Percentiles rank a stretch among this genome's conserved stretches.
Evolutionary conservation across 257 asterid species (phyloP).

Genomic region (Voacanga thouarsii): DNA sequence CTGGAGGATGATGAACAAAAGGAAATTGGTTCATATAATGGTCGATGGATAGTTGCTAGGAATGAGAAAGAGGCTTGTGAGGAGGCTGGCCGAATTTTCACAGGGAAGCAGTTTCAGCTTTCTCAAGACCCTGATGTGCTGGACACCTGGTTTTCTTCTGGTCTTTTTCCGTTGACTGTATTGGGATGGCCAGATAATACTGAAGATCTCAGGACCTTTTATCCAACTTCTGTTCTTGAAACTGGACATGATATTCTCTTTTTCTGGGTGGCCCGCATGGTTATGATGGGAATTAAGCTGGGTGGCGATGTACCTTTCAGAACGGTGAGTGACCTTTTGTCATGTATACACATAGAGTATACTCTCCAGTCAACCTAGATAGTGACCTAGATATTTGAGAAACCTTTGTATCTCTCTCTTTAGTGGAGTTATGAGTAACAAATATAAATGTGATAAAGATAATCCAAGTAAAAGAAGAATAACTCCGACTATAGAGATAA

Average conservation of each 20-base stretch:
- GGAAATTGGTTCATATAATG: slow-evolving; percentile 59
- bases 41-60: slow-evolving; percentile 88
- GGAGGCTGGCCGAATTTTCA: slow-evolving; percentile 56
- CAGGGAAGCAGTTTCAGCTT: slow-evolving; percentile 62
- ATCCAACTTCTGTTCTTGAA: slow-evolving; percentile 90
- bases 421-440: background rate
- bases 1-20: slow-evolving; percentile 67
- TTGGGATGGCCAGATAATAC: slow-evolving; percentile 96
- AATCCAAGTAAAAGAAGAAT: background rate
- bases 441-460: background rate
- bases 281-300: slow-evolving; percentile 93
- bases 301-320: slow-evolving; percentile 91
- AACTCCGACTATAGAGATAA: too few species aligned
- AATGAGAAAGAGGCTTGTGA: slow-evolving; percentile 60
- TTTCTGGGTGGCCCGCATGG: slow-evolving; percentile 99
- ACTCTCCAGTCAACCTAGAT: background rate
- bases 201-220: slow-evolving; percentile 69
- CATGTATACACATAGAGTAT: background rate
- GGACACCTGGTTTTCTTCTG: slow-evolving; percentile 98
- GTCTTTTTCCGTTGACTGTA: slow-evolving; percentile 83
- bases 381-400: background rate
- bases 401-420: background rate
- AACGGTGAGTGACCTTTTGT: slow-evolving; percentile 48
- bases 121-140: slow-evolving; percentile 88
- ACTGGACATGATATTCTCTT: slow-evolving; percentile 94